Percentiles rank a stretch among this genome's conserved stretches.
Evolutionary conservation across 805 yeast genomes (phyloP).

Genomic region (Lipomyces yamadae): DNA sequence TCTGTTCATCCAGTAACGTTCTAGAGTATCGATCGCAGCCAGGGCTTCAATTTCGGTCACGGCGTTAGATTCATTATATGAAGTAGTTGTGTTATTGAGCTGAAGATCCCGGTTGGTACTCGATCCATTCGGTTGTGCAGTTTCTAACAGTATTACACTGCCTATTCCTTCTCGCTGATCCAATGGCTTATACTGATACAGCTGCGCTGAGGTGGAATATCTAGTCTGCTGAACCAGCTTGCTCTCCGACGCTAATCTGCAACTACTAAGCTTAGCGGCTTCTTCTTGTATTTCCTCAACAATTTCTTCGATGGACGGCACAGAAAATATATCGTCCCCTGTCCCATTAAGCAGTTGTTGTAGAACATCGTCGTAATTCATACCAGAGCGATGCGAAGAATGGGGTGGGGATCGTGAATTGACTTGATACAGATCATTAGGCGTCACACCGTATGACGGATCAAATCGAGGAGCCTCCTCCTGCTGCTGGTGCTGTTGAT

Average conservation of each 20-base stretch:
- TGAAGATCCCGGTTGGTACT: neutral
- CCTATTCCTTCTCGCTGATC: neutral
- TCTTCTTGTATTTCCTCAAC: constrained; percentile 32
- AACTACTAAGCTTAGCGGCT: constrained; percentile 17
- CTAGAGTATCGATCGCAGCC: constrained; percentile 25
- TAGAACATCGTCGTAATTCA: neutral
- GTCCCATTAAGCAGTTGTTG: neutral
- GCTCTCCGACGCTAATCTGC: neutral
- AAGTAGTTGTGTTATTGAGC: neutral
- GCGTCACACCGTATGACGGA: constrained; percentile 2
- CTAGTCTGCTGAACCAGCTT: neutral
- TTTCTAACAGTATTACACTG: neutral
- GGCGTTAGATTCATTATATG: neutral
- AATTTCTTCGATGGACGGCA: constrained; percentile 32
- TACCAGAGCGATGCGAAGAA: neutral
- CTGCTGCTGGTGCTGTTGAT: neutral
- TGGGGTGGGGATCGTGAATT: neutral
- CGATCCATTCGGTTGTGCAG: neutral
- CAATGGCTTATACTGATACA: neutral
- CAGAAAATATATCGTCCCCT: constrained; percentile 15
- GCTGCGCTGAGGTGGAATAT: neutral
- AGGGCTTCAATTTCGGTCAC: constrained; percentile 24
- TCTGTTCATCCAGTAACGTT: constrained; percentile 29
- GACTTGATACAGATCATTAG: constrained; percentile 7
- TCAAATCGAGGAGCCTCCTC: neutral